Percentiles rank a stretch among this genome's conserved stretches.
Conservation (phyloP, 2,329 filamentous ascomycete species). For the Fusarium sp. region DNA sequence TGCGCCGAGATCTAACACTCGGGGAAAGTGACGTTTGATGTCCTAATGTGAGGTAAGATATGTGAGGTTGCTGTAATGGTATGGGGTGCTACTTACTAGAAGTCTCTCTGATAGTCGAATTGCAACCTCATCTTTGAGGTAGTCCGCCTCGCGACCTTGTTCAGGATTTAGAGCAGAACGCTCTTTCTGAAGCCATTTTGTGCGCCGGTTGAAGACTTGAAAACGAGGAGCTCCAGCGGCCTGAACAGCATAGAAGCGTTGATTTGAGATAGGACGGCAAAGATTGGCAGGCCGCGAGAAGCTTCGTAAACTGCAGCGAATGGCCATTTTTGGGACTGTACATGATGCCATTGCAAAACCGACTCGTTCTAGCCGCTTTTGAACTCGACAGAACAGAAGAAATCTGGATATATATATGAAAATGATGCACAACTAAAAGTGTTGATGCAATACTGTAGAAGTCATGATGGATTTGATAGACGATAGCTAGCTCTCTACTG, state of each 20-base stretch:
- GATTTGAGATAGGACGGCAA: conserved; percentile 36
- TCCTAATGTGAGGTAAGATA: conserved; percentile 69
- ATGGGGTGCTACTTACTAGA: conserved; percentile 67
- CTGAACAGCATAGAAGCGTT: conserved; percentile 81
- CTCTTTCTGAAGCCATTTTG: conserved; percentile 94
- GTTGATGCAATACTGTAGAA: conserved; percentile 40
- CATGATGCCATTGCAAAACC: conserved; percentile 53
- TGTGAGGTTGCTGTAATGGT: not conserved
- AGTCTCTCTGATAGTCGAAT: conserved; percentile 86
- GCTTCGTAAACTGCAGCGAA: conserved; percentile 48
- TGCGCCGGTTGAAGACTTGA: conserved; percentile 90
- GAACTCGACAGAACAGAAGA: conserved; percentile 8
- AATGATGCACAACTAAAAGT: conserved; percentile 15
- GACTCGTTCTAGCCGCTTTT: conserved; percentile 27
- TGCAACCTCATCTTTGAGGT: conserved; percentile 94
- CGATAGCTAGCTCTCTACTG: conserved; percentile 40
- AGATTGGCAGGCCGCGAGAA: conserved; percentile 36
- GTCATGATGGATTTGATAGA: conserved; percentile 48
- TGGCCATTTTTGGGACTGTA: conserved; percentile 42
- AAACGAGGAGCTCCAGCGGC: conserved; percentile 82
- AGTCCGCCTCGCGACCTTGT: conserved; percentile 85
- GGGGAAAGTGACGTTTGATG: conserved; percentile 89
- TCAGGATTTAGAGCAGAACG: conserved; percentile 80
- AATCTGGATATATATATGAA: conserved; percentile 15
- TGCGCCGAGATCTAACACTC: conserved; percentile 91